phyloP scores from a whole-genome alignment of 1,284 basidiomycete genomes.

The Wallemia hederae region DNA sequence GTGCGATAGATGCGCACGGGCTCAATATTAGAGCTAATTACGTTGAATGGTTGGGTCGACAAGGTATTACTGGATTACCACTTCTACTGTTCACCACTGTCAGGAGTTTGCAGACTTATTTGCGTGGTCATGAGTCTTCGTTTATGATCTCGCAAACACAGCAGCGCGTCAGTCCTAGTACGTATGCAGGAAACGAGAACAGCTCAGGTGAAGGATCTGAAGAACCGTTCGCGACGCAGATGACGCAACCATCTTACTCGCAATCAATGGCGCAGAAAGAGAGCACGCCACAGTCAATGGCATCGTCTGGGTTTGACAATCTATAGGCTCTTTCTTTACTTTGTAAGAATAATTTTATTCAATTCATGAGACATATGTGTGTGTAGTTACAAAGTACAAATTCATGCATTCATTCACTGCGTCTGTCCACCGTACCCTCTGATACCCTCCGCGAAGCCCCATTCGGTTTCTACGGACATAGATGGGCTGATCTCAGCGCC shows the following conservation, averaged over 20 bases:
- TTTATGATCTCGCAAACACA: neutral
- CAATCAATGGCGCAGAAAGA: too few species aligned
- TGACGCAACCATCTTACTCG: too few species aligned
- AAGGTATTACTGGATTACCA: neutral
- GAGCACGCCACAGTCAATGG: too few species aligned
- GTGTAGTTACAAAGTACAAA: too few species aligned
- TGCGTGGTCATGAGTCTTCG: neutral
- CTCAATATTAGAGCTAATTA: neutral
- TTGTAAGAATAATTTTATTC: neutral
- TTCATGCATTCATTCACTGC: constrained; percentile 20
- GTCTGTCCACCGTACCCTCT: constrained; percentile 53
- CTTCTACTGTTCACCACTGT: neutral
- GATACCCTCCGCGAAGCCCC: constrained; percentile 76
- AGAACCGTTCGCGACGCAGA: too few species aligned
- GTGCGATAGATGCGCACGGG: neutral
- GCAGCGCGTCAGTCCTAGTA: too few species aligned
- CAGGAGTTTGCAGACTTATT: neutral
- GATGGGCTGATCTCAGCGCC: constrained; percentile 61
- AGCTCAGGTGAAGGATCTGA: too few species aligned
- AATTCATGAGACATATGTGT: neutral
- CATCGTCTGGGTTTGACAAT: too few species aligned
- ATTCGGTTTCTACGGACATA: constrained; percentile 42
- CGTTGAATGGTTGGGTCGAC: neutral
- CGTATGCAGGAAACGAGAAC: too few species aligned
- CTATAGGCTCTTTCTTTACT: too few species aligned